Conservation (phyloP, 2,329 filamentous ascomycete genomes). For the Dactylellina cionopaga region DNA sequence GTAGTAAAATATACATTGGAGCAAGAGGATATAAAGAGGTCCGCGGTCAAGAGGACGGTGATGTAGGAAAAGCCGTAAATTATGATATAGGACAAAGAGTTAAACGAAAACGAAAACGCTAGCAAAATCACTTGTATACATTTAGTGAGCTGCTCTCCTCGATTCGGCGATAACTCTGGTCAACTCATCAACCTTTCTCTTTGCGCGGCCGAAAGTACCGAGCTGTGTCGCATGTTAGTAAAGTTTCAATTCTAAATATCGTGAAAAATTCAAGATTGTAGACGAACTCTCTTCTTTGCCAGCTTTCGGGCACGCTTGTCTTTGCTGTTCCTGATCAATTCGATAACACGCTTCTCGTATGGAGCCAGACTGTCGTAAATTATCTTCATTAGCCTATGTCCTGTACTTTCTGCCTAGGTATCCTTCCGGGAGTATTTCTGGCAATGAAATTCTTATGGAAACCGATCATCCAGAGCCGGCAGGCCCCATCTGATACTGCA, state of each 20-base stretch:
- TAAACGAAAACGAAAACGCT: slow-evolving; percentile 35
- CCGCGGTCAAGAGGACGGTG: slow-evolving; percentile 19
- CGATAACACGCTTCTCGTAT: slow-evolving; percentile 98
- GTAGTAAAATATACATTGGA: slow-evolving; percentile 49
- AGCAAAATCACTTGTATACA: slow-evolving; percentile 30
- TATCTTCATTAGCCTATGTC: slow-evolving; percentile 23
- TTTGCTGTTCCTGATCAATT: slow-evolving; percentile 98
- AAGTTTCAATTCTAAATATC: slow-evolving; percentile 1
- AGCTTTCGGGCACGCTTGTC: slow-evolving; percentile 99
- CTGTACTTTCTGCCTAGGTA: too few relatives aligned
- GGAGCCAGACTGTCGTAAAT: slow-evolving; percentile 74
- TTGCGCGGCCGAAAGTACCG: slow-evolving; percentile 97
- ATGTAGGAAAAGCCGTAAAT: slow-evolving; percentile 35
- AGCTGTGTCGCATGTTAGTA: slow-evolving; percentile 69
- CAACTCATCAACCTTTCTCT: slow-evolving; percentile 99
- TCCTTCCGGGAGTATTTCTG: too few relatives aligned
- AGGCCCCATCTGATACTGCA: too few relatives aligned
- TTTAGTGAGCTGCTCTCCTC: slow-evolving; percentile 79
- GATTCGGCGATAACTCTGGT: slow-evolving; percentile 97
- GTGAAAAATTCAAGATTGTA: slow-evolving; percentile 14
- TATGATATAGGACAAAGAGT: slow-evolving; percentile 37
- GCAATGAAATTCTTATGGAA: too few relatives aligned
- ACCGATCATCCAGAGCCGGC: too few relatives aligned
- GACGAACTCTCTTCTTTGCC: slow-evolving; percentile 95
- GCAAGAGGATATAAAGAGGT: slow-evolving; percentile 48